Evolutionary conservation across 441 rosid species (phyloP), one percentile per base, ranked within the genome.

Genomic region (Syzygium malaccense): DNA sequence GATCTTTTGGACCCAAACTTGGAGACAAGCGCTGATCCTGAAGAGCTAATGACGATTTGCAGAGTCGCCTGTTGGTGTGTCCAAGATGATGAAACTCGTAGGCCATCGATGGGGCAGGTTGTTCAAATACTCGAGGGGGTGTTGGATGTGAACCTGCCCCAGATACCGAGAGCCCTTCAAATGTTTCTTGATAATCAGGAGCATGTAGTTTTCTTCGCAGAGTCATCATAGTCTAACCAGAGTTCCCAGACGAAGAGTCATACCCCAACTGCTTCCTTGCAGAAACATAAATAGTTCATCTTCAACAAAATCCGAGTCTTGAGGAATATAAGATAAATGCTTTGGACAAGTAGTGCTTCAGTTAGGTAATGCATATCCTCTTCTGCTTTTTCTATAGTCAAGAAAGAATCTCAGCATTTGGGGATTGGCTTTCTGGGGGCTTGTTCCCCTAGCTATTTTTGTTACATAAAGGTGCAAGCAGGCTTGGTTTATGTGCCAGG

Each of bases 191-290:
- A 87, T 53, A 68, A 30, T 37, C 62, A 68, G 60, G 88, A 68
- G 53, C 33, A 53, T 55, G 20, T 95, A 15, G 88, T 96, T 49
- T 95, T 96, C 95, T 97, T 93, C 90, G 94, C 94, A 26, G 94
- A 96, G 84, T 92, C 94, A 7, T 94, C 95, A 20, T 86, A 20
- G n/a, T 51, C 97, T 32, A 86, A 87, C 75, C 92, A 90, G 89
- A 91, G 91, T 86, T 91, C 90, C 5, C 91, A 91, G 62, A 23
- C 87, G 45, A 86, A 26, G 55, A 91, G 93, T 14, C 7, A 93
- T 85, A 64, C 90, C 30, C 92, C 95, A 17, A 78, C 87, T 62
- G 79, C 90, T 45, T 89, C 92, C 14, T 86, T 91, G 25, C 94
- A 86, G 78, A 78, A 88, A 26, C 41, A 66, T n/a, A 32, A 94